A percentile compares a stretch with the other conserved stretches of the same genome.
These are phyloP conservation scores for Apophysomyces trapeziformis DNA, from an alignment of 371 early-diverging fungal genomes.

Conservation along the genomic window DNA sequence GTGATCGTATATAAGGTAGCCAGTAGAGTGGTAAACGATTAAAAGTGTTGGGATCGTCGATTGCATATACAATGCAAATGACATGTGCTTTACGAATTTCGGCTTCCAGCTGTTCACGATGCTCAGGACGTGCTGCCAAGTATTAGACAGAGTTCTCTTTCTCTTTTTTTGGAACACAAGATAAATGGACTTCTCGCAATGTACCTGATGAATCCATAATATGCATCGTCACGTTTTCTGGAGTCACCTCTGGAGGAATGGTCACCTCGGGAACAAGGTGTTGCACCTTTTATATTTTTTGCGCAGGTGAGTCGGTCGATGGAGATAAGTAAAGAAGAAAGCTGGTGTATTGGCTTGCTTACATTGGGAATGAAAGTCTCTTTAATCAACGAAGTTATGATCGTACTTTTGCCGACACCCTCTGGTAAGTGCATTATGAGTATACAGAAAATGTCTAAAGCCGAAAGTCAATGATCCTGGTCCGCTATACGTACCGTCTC, in stretches of 20 bases:
- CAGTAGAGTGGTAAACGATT: conserved; percentile 84
- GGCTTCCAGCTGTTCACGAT: conserved; percentile 83
- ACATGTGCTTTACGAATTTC: conserved; percentile 96
- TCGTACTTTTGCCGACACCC: conserved; percentile 94
- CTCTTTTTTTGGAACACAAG: neutral
- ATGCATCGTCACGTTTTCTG: conserved; percentile 94
- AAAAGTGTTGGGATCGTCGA: conserved; percentile 84
- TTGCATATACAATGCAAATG: conserved; percentile 94
- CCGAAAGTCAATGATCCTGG: neutral
- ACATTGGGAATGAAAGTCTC: conserved; percentile 93
- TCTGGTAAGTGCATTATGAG: conserved; percentile 47
- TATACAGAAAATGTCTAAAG: neutral
- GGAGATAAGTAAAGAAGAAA: neutral
- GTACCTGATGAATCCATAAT: conserved; percentile 94
- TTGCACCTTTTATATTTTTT: conserved; percentile 76
- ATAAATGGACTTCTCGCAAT: neutral
- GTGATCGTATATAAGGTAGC: conserved; percentile 89
- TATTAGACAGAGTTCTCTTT: neutral
- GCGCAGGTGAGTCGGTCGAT: neutral
- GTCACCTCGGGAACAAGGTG: conserved; percentile 97
- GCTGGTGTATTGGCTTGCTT: conserved; percentile 29
- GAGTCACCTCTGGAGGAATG: conserved; percentile 96
- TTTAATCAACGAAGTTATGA: conserved; percentile 95
- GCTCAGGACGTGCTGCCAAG: conserved; percentile 78
- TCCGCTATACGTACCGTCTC: conserved; percentile 76